Evolutionary conservation across 352 stramenopile genomes (phyloP).

Genomic region (Globisporangium parvum): DNA sequence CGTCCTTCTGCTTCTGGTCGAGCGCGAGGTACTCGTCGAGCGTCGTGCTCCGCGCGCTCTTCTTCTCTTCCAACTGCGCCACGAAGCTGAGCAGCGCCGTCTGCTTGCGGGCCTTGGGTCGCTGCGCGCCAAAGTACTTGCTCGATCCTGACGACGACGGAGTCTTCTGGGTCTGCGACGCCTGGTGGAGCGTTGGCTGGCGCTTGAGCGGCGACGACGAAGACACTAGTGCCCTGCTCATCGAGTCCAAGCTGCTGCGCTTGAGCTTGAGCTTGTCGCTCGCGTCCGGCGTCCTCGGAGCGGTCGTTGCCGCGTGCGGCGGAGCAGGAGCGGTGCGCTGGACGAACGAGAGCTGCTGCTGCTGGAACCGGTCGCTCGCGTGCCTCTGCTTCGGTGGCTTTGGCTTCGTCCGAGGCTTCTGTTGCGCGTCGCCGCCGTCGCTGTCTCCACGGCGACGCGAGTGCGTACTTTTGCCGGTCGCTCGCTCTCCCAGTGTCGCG

Average conservation of each 20-base stretch:
- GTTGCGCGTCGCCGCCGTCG: background rate
- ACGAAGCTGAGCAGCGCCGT: constrained; percentile 18
- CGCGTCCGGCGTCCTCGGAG: no score
- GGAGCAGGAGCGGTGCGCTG: background rate
- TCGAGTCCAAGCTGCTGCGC: constrained; percentile 6
- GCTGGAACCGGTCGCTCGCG: constrained; percentile 5
- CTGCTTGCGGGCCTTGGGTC: background rate
- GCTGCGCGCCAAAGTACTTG: constrained; percentile 5
- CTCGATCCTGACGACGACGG: background rate
- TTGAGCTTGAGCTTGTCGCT: background rate
- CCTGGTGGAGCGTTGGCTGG: constrained; percentile 7
- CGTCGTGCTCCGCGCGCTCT: constrained; percentile 8
- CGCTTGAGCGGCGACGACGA: constrained; percentile 2
- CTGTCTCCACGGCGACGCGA: background rate
- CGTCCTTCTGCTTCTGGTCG: constrained; percentile 18
- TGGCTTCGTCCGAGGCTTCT: background rate
- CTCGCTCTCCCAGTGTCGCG: background rate
- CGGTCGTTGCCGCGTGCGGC: no score
- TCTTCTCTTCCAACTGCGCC: constrained; percentile 25
- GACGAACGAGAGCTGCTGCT: constrained; percentile 13
- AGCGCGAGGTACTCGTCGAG: constrained; percentile 29
- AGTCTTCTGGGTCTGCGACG: background rate
- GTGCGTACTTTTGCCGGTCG: background rate
- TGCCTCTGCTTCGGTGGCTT: background rate
- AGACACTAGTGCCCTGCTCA: background rate